A percentile compares a stretch with the other conserved stretches of the same genome.
These are phyloP conservation scores for Phaeosphaeria sp. DNA, from an alignment of 2,329 filamentous ascomycete species.

Conservation along the genomic window DNA sequence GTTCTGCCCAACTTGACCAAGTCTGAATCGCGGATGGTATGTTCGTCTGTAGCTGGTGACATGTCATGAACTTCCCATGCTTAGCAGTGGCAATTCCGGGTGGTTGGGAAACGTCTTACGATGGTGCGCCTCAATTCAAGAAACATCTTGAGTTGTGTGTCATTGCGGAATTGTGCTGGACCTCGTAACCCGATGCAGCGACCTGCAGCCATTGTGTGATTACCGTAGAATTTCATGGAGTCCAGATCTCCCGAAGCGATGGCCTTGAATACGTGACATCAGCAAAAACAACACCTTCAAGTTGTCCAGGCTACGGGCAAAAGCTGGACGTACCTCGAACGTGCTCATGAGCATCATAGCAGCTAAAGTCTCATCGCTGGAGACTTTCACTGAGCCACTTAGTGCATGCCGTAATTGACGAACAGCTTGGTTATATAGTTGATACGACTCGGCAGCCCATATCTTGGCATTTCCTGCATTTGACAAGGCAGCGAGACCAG, in stretches of 20 bases:
- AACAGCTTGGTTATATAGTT: not conserved
- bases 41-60: not conserved
- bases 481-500: not conserved
- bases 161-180: not conserved
- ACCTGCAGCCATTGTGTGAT: not conserved
- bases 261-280: not conserved
- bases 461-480: not conserved
- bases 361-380: not conserved
- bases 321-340: not conserved
- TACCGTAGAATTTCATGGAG: not conserved
- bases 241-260: not conserved
- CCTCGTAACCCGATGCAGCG: not conserved
- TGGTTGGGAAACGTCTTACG: not conserved
- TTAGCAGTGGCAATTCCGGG: not conserved
- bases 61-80: not conserved
- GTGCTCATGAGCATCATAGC: not conserved
- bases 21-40: not conserved
- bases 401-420: not conserved
- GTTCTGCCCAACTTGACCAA: not conserved
- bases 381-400: not conserved
- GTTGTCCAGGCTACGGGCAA: not conserved
- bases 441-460: not conserved
- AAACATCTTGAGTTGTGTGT: not conserved
- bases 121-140: not conserved
- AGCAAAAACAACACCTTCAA: not conserved